Conservation (phyloP, 148 eudicot species). For the Spergularia bocconei region DNA sequence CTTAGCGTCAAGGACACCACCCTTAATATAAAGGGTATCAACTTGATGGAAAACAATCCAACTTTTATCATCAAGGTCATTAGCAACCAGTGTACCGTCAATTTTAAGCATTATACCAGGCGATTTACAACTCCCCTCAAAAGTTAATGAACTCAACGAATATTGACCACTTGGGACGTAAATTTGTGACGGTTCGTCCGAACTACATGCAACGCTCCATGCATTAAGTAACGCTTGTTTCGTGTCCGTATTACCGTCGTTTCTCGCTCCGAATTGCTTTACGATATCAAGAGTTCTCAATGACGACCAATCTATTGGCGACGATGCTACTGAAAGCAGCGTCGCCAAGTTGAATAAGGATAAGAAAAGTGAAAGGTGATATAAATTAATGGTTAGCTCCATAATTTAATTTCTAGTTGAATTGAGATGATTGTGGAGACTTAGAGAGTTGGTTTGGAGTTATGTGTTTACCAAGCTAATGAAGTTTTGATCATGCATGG, state of each 20-base stretch:
- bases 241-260: constrained; percentile 27
- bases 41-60: constrained; percentile 42
- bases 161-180: constrained; percentile 29
- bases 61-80: constrained; percentile 12
- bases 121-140: constrained; percentile 36
- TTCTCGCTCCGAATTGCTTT: constrained; percentile 27
- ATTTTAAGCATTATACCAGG: constrained; percentile 26
- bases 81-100: constrained; percentile 39
- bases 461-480: no score
- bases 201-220: constrained; percentile 33
- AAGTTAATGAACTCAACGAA: constrained; percentile 19
- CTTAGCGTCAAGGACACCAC: constrained; percentile 43
- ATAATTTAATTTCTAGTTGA: no score
- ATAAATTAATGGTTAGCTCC: neutral
- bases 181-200: neutral
- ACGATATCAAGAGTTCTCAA: constrained; percentile 16
- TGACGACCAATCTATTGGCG: neutral
- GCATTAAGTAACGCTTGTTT: constrained; percentile 28
- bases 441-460: no score
- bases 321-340: neutral
- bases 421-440: no score
- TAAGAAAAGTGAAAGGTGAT: neutral
- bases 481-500: no score
- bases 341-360: neutral
- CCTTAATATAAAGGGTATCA: constrained; percentile 32